Base-by-base conservation (phyloP, 177 flowering plant species). In the Vitis hybrid region DNA sequence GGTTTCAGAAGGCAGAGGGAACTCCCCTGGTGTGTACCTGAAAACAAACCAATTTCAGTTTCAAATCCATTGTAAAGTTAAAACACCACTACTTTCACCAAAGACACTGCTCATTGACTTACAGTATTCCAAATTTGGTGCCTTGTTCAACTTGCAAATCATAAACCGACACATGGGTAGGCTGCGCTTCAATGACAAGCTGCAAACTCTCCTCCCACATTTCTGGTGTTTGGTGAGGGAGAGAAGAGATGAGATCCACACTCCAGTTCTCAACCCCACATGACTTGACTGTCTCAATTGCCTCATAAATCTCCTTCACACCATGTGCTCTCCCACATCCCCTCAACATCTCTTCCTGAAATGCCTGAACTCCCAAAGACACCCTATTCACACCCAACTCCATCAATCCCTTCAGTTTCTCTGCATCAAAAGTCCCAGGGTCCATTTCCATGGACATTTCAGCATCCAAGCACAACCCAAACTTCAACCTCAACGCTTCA, bases 371-470 rank as follows among this genome's bases (percentile, higher is more conserved):
- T 30, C 99, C 99, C 65, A 95, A 72, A 17, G 98, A 93, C 69
- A 95, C 94, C 70, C 98, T 87, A 67, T 91, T 95, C 80, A 95
- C 92, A 18, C 98, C 98, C 77, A 90, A 77, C 66, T 73, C 86
- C 82, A 88, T 70, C 67, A 93, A 73, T 63, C 77, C 90, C 66
- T 71, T 74, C 89, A 90, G 58, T 59, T 85, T 87, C 79, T 30
- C 74, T 24, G 67, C 79, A 76, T 88, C 92, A 74, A 93, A 95
- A 17, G 99, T 95, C 15, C 98, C 99, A 21, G 97, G 99, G 72
- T 93, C 99, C 93, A 95, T 93, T 65, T 93, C 98, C 79, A 93
- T 95, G 2, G 96, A 91, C 59, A 95, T 81, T 69, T 95, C 98
- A 61, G 90, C 92, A 79, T 80, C 72, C 30, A 30, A 61, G 76